Evolutionary conservation across 2,329 filamentous ascomycete species (phyloP).

Genomic region (Epichloe scottii): DNA sequence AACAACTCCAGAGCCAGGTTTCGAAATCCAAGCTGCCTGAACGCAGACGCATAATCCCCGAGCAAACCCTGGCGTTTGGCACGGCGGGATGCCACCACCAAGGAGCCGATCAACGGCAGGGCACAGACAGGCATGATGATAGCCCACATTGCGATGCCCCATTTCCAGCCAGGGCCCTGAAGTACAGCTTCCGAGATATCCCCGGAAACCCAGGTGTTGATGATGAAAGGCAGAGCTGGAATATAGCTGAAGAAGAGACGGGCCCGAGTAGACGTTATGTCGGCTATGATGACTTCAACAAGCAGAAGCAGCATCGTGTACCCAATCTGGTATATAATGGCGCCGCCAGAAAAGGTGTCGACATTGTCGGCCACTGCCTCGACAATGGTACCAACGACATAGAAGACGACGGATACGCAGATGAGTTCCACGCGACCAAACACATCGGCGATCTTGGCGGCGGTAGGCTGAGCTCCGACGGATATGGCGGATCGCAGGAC

Average conservation of each 20-base stretch:
- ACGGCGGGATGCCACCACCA: constrained; percentile 43
- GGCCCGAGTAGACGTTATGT: constrained; percentile 54
- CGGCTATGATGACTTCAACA: constrained; percentile 52
- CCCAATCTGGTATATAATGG: constrained; percentile 54
- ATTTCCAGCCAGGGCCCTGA: constrained; percentile 35
- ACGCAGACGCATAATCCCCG: constrained; percentile 10
- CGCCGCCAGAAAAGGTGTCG: constrained; percentile 38
- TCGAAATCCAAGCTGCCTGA: constrained; percentile 25
- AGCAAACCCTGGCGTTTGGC: constrained; percentile 39
- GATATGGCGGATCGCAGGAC: constrained; percentile 46
- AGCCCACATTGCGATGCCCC: constrained; percentile 55
- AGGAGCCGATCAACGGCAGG: constrained; percentile 44
- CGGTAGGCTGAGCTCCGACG: constrained; percentile 44
- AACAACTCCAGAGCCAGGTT: constrained; percentile 33
- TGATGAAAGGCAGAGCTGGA: constrained; percentile 47
- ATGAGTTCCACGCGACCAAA: constrained; percentile 53
- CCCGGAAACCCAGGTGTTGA: constrained; percentile 51
- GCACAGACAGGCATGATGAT: constrained; percentile 51
- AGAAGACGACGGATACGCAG: constrained; percentile 35
- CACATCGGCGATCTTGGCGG: constrained; percentile 52
- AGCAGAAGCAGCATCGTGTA: constrained; percentile 47
- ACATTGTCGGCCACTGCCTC: constrained; percentile 44
- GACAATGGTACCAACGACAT: constrained; percentile 40
- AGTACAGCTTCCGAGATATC: constrained; percentile 40
- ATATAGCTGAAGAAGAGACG: constrained; percentile 50